Percentiles rank a stretch among this genome's conserved stretches.
Conservation (phyloP, 257 asterid species). For the Ehretia macrophylla region DNA sequence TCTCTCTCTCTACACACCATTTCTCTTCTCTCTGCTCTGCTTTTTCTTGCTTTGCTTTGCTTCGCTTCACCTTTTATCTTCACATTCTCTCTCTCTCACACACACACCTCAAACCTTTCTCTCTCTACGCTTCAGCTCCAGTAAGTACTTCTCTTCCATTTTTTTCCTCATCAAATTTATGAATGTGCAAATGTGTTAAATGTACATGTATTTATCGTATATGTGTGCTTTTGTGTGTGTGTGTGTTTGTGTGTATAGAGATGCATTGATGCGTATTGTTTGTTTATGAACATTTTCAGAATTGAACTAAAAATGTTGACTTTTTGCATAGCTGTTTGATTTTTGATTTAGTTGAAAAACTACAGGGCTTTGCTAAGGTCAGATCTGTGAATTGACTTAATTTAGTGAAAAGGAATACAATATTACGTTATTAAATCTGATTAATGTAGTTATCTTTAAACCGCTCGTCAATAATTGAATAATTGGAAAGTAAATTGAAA, state of each 20-base stretch:
- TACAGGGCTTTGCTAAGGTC: background rate
- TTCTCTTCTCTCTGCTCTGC: background rate
- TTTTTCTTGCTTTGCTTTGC: background rate
- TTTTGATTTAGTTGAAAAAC: no score
- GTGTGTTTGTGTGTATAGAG: background rate
- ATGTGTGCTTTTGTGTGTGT: background rate
- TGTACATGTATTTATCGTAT: background rate
- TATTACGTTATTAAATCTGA: no score
- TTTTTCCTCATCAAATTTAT: slow-evolving; percentile 16
- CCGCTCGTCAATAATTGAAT: no score
- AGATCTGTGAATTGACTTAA: background rate
- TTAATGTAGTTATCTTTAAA: no score
- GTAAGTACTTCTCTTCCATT: slow-evolving; percentile 31
- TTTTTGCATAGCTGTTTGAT: background rate
- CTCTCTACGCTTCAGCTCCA: slow-evolving; percentile 29
- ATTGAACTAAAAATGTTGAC: no score
- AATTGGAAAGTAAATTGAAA: no score
- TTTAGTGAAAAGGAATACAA: background rate
- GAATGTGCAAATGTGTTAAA: background rate
- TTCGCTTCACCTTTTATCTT: slow-evolving; percentile 9
- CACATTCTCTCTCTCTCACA: slow-evolving; percentile 14
- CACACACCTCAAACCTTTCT: background rate
- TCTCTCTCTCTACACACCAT: slow-evolving; percentile 3
- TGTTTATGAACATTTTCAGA: no score
- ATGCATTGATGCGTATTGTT: background rate